Base-by-base conservation (phyloP, 2,329 filamentous ascomycete species). In the Pseudogymnoascus sp. region DNA sequence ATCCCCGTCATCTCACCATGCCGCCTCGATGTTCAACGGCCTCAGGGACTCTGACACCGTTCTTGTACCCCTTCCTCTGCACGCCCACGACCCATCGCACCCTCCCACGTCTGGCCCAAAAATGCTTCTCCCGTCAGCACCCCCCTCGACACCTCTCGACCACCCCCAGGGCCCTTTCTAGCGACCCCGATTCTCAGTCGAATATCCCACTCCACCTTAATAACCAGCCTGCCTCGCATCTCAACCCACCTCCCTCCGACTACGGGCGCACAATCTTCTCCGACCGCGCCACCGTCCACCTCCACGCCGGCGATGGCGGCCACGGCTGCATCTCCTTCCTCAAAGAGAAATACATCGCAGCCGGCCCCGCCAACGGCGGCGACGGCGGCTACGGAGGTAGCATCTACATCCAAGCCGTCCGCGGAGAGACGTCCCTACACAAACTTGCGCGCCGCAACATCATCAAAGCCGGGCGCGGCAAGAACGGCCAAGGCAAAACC, bases 291-390 rank as follows among this genome's bases (percentile, higher is more conserved):
- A 84, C 84, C 6, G 75, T 97, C 29, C 89, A 84, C 0, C 75
- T 97, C 2, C 82, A 88, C 68, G 89, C 92, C 15, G 94, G 94
- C 7, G 76, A 80, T 1, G 94, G 94, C 26, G 94, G 94, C 7
- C 87, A 94, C 71, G 94, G 94, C 65, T 99, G 94, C 71, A 90
- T 97, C 59, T 94, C 94, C 0, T 99, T 97, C 72, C 77, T 95
- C 44, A 87, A 93, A 17, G 94, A 99, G 70, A 93, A 93, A 65
- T 97, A 89, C 74, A 81, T 97, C 31, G 84, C 87, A 47, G 87
- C 96, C 66, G 94, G 94, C 0, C 94, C 94, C 9, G 85, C 94
- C 8, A 97, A 99, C 73, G 94, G 94, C 58, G 94, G 94, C 63
- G 92, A 99, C 71, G 94, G 94, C 41, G 94, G 94, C 4, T 88